Base-by-base conservation (phyloP, 345 rosid species). In the Euphorbia tirucalli region DNA sequence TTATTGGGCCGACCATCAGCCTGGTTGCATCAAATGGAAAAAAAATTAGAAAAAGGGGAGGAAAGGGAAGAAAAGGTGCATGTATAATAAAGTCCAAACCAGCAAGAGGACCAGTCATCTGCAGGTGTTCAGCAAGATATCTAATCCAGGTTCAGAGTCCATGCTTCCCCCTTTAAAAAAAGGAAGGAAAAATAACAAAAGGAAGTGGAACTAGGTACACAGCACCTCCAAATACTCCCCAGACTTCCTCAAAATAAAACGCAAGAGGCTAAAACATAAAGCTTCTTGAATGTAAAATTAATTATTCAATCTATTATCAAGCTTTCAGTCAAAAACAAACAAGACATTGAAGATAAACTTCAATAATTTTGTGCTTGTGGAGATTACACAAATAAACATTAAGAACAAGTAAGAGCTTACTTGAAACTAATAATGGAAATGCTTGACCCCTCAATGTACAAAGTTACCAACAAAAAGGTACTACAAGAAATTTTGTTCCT, bases 1-100 rank as follows among this genome's bases (percentile, higher is more conserved):
- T 74, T 69, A 63, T 77, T 70, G 72, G 84, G 74, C 80, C 89
- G 85, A 65, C 82, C 79, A 66, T 88, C 93, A 14, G 74, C 86
- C 97, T 92, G 87, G 25, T 28, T 58, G 48, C 70, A 71, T 43
- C 63, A 64, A 61, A 68, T 52, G 28, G 8, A 35, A 57, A 35
- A 28, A 9, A 50, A 66, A 65, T 41, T 18, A 28, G 55, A 69
- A 69, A 37, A 15, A 19, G 18, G n/a, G 28, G 30, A 5, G 30
- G 31, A 10, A 61, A 13, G n/a, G 28, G 30, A 5, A 46, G 31
- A 10, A 61, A 13, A 5, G 16, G 30, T 16, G 25, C 66, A 35
- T 48, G 21, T 18, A 46, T 9, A 66, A 46, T 46, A 65, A 16
- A 1, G 14, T 25, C 24, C 16, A 46, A 28, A 16, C 24, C 1